Conservation (phyloP, 2,329 filamentous ascomycete genomes). For the Orbilia ellipsospora region DNA sequence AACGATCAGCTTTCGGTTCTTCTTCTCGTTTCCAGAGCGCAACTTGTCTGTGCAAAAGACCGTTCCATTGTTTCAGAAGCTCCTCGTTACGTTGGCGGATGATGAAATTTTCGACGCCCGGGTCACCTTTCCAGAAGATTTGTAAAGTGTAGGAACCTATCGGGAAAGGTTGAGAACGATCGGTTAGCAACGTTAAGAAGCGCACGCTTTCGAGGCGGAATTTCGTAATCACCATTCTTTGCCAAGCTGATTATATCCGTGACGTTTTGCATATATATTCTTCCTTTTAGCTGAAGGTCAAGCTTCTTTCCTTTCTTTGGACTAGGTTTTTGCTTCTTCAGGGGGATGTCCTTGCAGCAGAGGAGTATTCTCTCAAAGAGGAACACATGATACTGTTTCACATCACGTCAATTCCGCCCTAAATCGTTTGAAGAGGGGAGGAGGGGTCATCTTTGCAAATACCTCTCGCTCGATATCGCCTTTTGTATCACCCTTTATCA, state of each 20-base stretch:
- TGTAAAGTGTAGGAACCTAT: conserved; percentile 91
- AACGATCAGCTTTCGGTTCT: conserved; percentile 34
- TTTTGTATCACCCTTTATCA: conserved; percentile 82
- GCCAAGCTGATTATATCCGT: conserved; percentile 89
- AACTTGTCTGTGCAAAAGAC: conserved; percentile 60
- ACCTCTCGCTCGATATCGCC: conserved; percentile 93
- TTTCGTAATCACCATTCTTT: conserved; percentile 76
- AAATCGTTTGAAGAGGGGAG: conserved; percentile 9
- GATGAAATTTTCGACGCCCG: conserved; percentile 93
- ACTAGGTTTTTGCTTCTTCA: conserved; percentile 78
- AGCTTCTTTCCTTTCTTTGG: conserved; percentile 73
- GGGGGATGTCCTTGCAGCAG: conserved; percentile 93
- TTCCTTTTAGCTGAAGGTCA: conserved; percentile 92
- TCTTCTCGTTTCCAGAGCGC: conserved; percentile 56
- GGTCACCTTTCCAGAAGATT: conserved; percentile 98
- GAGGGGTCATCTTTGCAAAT: conserved; percentile 60
- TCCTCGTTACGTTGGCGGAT: conserved; percentile 94
- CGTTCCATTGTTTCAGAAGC: conserved; percentile 88
- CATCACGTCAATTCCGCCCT: conserved; percentile 49
- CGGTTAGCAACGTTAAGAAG: conserved; percentile 55
- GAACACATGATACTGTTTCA: conserved; percentile 88
- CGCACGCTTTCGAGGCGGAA: not conserved
- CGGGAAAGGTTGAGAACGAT: not conserved
- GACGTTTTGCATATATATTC: conserved; percentile 99
- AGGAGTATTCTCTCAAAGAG: conserved; percentile 94